These are phyloP conservation scores for Phellopilus nigrolimitatus DNA, from an alignment of 1,284 basidiomycete species.

Conservation along the genomic window DNA sequence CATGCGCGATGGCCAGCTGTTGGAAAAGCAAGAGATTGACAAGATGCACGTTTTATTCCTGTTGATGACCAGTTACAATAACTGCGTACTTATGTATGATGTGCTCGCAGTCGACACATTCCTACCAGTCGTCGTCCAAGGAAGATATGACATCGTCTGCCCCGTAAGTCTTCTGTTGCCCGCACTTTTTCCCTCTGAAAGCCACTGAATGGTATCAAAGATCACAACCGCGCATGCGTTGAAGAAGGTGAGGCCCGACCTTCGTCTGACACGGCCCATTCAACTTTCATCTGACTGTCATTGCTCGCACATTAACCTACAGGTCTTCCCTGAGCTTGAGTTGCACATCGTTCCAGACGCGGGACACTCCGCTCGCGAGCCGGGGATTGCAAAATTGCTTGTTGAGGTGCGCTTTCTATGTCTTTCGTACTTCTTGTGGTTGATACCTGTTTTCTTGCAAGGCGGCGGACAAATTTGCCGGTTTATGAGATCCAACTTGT, in stretches of 20 bases:
- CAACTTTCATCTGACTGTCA: neutral
- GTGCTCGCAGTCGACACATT: conserved; percentile 64
- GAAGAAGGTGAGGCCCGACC: conserved; percentile 62
- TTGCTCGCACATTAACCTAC: conserved; percentile 5
- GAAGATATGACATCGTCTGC: conserved; percentile 78
- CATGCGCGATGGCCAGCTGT: conserved; percentile 85
- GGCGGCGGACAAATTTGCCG: conserved; percentile 43
- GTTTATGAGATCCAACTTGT: conserved; percentile 26
- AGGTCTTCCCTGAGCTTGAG: conserved; percentile 78
- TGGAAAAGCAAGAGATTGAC: conserved; percentile 80
- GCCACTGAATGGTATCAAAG: conserved; percentile 31
- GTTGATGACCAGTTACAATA: neutral
- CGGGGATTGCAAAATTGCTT: conserved; percentile 67
- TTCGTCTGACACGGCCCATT: too few relatives aligned
- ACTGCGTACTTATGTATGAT: conserved; percentile 23
- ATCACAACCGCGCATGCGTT: conserved; percentile 76
- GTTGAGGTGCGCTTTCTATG: conserved; percentile 49
- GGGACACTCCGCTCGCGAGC: conserved; percentile 84
- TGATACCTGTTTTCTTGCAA: conserved; percentile 21
- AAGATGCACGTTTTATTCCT: conserved; percentile 89
- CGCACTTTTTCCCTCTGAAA: neutral
- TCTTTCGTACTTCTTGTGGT: neutral
- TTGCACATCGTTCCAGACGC: conserved; percentile 85
- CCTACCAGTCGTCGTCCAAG: conserved; percentile 85
- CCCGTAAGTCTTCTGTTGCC: conserved; percentile 42